Evolutionary conservation across 768 basidiomycete species (phyloP).

Genomic region (Chlorophyllum brunneum): DNA sequence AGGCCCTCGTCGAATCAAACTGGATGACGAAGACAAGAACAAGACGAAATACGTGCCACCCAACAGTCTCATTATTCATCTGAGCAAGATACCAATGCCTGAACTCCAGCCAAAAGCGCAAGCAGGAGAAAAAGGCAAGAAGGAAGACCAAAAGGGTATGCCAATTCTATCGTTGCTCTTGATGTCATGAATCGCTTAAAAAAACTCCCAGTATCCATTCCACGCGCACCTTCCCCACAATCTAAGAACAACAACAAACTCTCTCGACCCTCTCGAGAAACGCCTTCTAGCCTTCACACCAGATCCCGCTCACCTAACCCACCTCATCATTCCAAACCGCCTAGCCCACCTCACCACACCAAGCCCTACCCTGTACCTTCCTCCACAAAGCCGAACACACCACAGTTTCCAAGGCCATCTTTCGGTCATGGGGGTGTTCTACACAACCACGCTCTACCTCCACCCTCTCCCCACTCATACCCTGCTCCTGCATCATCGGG

Average conservation of each 20-base stretch:
- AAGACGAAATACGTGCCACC: constrained; percentile 60
- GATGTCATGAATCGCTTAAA: neutral
- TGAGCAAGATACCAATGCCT: constrained; percentile 87
- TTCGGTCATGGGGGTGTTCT: neutral
- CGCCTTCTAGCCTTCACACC: neutral
- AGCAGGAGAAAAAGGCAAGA: constrained; percentile 27
- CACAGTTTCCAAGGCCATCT: neutral
- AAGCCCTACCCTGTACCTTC: too few species aligned
- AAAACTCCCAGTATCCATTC: constrained; percentile 10
- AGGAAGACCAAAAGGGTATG: constrained; percentile 42
- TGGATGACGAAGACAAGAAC: constrained; percentile 54
- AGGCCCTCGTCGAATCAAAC: constrained; percentile 64
- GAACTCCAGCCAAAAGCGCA: constrained; percentile 61
- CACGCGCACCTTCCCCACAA: constrained; percentile 8
- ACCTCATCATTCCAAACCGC: neutral
- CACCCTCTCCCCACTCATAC: constrained; percentile 11
- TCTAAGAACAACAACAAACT: constrained; percentile 17
- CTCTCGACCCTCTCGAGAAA: constrained; percentile 15
- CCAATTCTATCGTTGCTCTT: constrained; percentile 17
- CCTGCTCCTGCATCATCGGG: constrained; percentile 4
- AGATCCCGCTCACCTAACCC: constrained; percentile 3
- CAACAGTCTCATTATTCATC: constrained; percentile 61
- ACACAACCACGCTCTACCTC: neutral
- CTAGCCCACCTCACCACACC: constrained; percentile 14
- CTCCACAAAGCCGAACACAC: neutral